Evolutionary conservation across 2,329 filamentous ascomycete species (phyloP).

Genomic region (Ceratocystis cubensis): DNA sequence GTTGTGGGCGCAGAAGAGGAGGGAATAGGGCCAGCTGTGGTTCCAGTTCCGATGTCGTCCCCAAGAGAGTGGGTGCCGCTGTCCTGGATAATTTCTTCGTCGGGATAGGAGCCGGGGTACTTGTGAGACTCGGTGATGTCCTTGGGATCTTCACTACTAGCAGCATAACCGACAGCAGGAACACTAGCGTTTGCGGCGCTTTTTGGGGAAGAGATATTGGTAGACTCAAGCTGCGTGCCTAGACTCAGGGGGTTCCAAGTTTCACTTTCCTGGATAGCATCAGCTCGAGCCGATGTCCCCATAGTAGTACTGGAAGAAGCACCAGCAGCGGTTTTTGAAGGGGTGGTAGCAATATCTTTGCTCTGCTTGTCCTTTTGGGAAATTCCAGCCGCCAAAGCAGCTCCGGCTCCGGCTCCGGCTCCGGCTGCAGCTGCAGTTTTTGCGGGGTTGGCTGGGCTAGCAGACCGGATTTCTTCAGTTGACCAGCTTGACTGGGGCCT

Average conservation of each 20-base stretch:
- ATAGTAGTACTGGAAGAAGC: background rate
- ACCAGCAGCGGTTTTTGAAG: background rate
- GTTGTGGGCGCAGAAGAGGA: background rate
- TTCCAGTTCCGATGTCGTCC: too few species aligned
- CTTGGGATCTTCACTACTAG: background rate
- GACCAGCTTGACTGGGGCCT: constrained; percentile 17
- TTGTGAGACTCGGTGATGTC: background rate
- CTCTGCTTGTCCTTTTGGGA: background rate
- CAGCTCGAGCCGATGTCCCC: background rate
- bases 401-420: constrained; percentile 9
- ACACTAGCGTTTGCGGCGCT: background rate
- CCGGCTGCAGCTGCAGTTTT: constrained; percentile 2
- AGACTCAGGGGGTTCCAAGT: constrained; percentile 16
- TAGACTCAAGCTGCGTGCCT: constrained; percentile 1
- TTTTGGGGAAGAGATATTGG: background rate
- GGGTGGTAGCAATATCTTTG: background rate
- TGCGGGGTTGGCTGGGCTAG: background rate
- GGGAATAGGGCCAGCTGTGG: background rate
- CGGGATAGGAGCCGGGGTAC: constrained; percentile 16
- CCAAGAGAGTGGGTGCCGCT: too few species aligned
- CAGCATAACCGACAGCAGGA: background rate
- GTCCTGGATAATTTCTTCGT: constrained; percentile 3
- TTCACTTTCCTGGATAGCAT: background rate
- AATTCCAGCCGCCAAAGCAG: background rate
- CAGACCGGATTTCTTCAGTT: constrained; percentile 18